phyloP scores from a whole-genome alignment of 345 rosid genomes.

The Pistacia integerrima region DNA sequence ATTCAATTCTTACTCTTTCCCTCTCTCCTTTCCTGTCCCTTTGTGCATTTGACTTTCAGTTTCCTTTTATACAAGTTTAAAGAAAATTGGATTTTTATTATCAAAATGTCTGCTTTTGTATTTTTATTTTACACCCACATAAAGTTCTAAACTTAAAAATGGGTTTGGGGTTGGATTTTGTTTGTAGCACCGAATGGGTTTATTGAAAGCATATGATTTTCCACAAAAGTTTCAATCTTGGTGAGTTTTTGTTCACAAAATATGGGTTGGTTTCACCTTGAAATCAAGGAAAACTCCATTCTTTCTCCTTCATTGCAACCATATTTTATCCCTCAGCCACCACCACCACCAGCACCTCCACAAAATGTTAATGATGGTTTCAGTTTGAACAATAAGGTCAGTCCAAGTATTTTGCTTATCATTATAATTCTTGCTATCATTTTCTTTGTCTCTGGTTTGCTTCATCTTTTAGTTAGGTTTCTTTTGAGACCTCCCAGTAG shows the following conservation, averaged over 20 bases:
- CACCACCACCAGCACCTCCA: slow-evolving; percentile 32
- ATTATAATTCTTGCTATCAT: slow-evolving; percentile 86
- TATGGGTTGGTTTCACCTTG: slow-evolving; percentile 45
- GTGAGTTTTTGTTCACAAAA: slow-evolving; percentile 21
- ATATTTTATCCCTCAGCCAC: slow-evolving; percentile 26
- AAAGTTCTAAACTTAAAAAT: neutral
- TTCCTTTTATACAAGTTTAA: slow-evolving; percentile 7
- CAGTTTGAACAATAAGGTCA: slow-evolving; percentile 64
- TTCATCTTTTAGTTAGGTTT: slow-evolving; percentile 82
- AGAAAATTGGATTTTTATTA: neutral
- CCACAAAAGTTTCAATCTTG: slow-evolving; percentile 32
- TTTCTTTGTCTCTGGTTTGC: slow-evolving; percentile 88
- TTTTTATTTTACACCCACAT: neutral
- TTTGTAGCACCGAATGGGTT: slow-evolving; percentile 25
- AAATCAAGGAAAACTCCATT: slow-evolving; percentile 29
- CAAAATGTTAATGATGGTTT: slow-evolving; percentile 35
- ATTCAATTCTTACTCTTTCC: slow-evolving; percentile 9
- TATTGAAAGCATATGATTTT: slow-evolving; percentile 22
- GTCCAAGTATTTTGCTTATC: slow-evolving; percentile 75
- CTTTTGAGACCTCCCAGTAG: slow-evolving; percentile 65
- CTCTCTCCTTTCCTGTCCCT: too few species aligned
- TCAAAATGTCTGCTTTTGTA: neutral
- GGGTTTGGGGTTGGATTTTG: slow-evolving; percentile 8
- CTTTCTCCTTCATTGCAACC: slow-evolving; percentile 41
- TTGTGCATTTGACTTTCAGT: slow-evolving; percentile 28